Conservation (phyloP, 192 early-diverging fungal genomes). For the Coemansia aciculifera region DNA sequence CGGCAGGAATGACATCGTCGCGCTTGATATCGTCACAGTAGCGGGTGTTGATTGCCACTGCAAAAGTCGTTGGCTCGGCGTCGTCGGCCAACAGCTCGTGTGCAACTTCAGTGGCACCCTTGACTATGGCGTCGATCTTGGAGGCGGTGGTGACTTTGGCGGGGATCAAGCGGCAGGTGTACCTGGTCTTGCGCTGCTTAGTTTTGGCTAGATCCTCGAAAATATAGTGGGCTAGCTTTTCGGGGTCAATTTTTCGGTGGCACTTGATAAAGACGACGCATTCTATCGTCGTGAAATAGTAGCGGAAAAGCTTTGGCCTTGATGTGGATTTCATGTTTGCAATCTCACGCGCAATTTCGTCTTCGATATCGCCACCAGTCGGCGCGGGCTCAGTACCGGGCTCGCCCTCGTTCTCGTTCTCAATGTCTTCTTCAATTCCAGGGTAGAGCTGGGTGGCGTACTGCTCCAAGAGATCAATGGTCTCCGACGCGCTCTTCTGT, state of each 20-base stretch:
- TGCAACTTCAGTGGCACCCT: slow-evolving; percentile 35
- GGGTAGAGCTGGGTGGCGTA: slow-evolving; percentile 49
- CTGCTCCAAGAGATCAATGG: slow-evolving; percentile 51
- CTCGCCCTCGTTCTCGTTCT: slow-evolving; percentile 19
- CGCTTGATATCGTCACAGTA: slow-evolving; percentile 53
- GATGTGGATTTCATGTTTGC: slow-evolving; percentile 43
- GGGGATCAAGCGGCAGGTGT: slow-evolving; percentile 46
- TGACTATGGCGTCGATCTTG: slow-evolving; percentile 51
- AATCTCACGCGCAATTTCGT: slow-evolving; percentile 53
- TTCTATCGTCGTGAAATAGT: slow-evolving; percentile 46
- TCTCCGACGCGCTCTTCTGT: slow-evolving; percentile 44
- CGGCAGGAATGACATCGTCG: slow-evolving; percentile 46
- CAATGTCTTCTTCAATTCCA: slow-evolving; percentile 40
- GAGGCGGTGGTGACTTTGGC: slow-evolving; percentile 44
- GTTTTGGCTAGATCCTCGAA: slow-evolving; percentile 49
- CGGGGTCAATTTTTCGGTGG: slow-evolving; percentile 44
- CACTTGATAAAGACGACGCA: slow-evolving; percentile 53
- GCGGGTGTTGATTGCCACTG: slow-evolving; percentile 52
- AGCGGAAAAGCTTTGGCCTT: slow-evolving; percentile 42
- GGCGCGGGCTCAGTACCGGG: slow-evolving; percentile 4
- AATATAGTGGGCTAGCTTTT: slow-evolving; percentile 42
- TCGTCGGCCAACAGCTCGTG: slow-evolving; percentile 43
- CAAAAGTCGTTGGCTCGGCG: slow-evolving; percentile 51
- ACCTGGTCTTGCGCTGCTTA: slow-evolving; percentile 47
- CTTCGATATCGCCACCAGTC: slow-evolving; percentile 37